Base-by-base conservation (phyloP, 1,284 basidiomycete genomes). In the Porogramme epimiltina region DNA sequence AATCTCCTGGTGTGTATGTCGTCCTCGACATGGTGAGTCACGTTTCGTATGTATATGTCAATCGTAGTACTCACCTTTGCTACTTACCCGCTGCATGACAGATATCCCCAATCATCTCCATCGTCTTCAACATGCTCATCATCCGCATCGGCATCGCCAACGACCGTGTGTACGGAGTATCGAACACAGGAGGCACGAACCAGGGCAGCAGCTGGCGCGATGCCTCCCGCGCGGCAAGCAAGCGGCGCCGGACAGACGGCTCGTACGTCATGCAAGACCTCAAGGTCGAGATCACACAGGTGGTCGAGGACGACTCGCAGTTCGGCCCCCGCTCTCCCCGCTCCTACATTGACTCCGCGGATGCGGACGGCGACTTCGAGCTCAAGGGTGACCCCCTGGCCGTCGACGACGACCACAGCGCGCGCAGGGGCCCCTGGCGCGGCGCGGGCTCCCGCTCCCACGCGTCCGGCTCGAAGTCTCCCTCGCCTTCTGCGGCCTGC, bases 1-100 rank as follows among this genome's bases (percentile, higher is more conserved):
- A 65, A 33, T 62, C 61, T 16, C 63, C 66, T 33, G 69, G 69
- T 10, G 66, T 69, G n/a, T 71, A 66, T 47, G 62, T 72, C 25
- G 34, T 70, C 9, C 59, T 70, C 11, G 70, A 72, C 56, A 62
- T 70, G 56, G 70, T 70, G 37, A 40, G 63, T 51, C 9, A 31
- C 28, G 20, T 18, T 18, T 23, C 28, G n/a, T n/a, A n/a, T n/a
- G n/a, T n/a, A n/a, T n/a, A n/a, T n/a, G n/a, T n/a, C n/a, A n/a
- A n/a, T n/a, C n/a, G n/a, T 13, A 5, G 6, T 16, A 37, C 28
- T 36, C 5, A 24, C n/a, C 18, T 13, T 19, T 31, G 16, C 25
- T 24, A 23, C 36, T 23, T 10, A 26, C 20, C 42, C 16, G 10
- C 18, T 19, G 25, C 16, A 18, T 16, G 2, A 19, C 15, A 64